Percentiles rank a stretch among this genome's conserved stretches.
Evolutionary conservation across 306 rosid species (phyloP).

Genomic region (Amphicarpaea edgeworthii): DNA sequence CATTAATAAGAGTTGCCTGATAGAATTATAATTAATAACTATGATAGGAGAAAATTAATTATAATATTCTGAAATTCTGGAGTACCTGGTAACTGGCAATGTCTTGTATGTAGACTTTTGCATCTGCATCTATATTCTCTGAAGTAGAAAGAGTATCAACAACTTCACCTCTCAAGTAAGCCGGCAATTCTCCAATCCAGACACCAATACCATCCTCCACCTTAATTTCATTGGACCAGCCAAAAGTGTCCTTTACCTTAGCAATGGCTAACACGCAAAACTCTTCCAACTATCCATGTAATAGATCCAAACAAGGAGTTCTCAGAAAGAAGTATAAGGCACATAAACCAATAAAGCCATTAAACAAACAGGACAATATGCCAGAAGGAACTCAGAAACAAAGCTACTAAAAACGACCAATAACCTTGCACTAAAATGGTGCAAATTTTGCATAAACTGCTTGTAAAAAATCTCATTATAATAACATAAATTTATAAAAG

Average conservation of each 20-base stretch:
- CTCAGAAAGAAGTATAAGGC: constrained; percentile 36
- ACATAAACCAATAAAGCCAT: neutral
- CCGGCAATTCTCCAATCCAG: constrained; percentile 82
- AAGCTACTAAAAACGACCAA: constrained; percentile 26
- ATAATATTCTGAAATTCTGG: constrained; percentile 6
- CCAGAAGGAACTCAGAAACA: constrained; percentile 18
- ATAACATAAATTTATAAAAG: neutral
- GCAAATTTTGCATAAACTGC: neutral
- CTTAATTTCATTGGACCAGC: constrained; percentile 73
- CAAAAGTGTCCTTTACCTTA: constrained; percentile 70
- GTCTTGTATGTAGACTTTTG: constrained; percentile 67
- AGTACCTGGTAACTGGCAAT: constrained; percentile 94
- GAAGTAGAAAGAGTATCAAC: constrained; percentile 51
- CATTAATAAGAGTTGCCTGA: neutral
- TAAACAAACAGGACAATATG: constrained; percentile 28
- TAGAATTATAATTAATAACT: constrained; percentile 1
- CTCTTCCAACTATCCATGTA: constrained; percentile 69
- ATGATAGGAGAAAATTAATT: constrained; percentile 6
- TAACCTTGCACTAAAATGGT: neutral
- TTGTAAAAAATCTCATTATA: neutral
- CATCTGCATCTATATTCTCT: constrained; percentile 56
- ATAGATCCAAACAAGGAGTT: constrained; percentile 42
- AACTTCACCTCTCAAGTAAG: constrained; percentile 65
- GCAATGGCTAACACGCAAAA: constrained; percentile 63
- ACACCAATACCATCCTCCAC: constrained; percentile 68